Base-by-base conservation (phyloP, 1,284 basidiomycete species). In the Fomitopsis betulina region DNA sequence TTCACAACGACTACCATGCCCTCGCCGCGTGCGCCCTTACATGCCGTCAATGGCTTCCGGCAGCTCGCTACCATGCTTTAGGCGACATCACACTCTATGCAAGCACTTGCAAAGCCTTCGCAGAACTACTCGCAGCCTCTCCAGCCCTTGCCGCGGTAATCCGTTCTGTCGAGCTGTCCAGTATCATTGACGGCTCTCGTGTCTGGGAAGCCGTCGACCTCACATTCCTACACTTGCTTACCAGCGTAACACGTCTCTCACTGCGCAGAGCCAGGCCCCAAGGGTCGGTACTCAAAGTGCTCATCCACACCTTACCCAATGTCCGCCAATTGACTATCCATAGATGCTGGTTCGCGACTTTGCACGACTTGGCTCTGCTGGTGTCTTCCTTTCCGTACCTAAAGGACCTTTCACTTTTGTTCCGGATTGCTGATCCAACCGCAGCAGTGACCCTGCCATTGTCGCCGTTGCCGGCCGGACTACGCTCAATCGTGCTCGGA, bases 61-160 rank as follows among this genome's bases (percentile, higher is more conserved):
- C 70, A 23, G 62, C 68, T 19, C 70, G 71, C 8, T 67, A 68
- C 55, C 69, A 73, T 56, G 64, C 72, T 39, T 73, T 62, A 55
- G 53, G 40, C 27, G 27, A 30, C 33, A 56, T 40, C n/a, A 21
- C 15, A 13, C 60, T 58, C 4, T 5, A 8, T 3, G 10, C n/a
- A 17, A 1, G 30, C 33, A 39, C 12, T 6, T 30, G 21, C 25
- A 21, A 23, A n/a, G 10, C 35, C 12, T 54, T 58, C 37, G 19
- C 21, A 15, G n/a, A 19, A 7, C 40, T 58, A 9, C 33, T 58
- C 27, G 17, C 17, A 9, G 52, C 21, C 2, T 47, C 51, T 12
- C 52, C 57, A 1, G 43, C 19, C 6, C 53, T 58, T 25, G 57
- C 51, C 13, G 21, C 10, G 2, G 37, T 21, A 19, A 37, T 58